Percentiles rank a stretch among this genome's conserved stretches.
These are phyloP conservation scores for Botrytis elliptica DNA, from an alignment of 2,329 filamentous ascomycete genomes.

Conservation along the genomic window DNA sequence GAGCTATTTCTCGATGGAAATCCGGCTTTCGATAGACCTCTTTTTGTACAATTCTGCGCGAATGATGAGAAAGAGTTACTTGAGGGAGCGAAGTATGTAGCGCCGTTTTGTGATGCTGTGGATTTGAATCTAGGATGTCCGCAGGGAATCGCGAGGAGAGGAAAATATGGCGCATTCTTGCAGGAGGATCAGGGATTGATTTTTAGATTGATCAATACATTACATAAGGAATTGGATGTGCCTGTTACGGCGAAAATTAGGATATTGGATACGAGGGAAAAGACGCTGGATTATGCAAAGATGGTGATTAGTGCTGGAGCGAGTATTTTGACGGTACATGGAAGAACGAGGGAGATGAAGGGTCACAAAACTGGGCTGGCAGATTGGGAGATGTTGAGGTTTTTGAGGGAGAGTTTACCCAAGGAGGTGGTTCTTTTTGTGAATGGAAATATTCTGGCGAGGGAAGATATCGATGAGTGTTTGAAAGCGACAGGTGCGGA, in stretches of 20 bases:
- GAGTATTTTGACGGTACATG: conserved; percentile 91
- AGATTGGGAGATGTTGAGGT: conserved; percentile 84
- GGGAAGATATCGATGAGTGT: conserved; percentile 74
- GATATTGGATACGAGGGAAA: conserved; percentile 80
- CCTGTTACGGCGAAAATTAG: conserved; percentile 96
- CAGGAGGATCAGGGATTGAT: conserved; percentile 90
- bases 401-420: conserved; percentile 78
- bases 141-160: conserved; percentile 88
- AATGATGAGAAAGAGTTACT: conserved; percentile 81
- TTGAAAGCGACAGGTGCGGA: conserved; percentile 83
- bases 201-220: conserved; percentile 74
- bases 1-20: conserved; percentile 79
- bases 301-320: conserved; percentile 86
- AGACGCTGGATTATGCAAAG: conserved; percentile 83
- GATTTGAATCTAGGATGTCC: conserved; percentile 96
- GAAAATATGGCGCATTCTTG: conserved; percentile 89
- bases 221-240: conserved; percentile 74
- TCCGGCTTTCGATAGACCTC: conserved; percentile 76
- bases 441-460: conserved; percentile 88
- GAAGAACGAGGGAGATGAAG: conserved; percentile 85
- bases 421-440: conserved; percentile 91
- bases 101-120: conserved; percentile 89
- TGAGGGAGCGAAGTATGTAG: conserved; percentile 72
- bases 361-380: conserved; percentile 91
- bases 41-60: conserved; percentile 96